phyloP scores from a whole-genome alignment of 1,284 basidiomycete genomes.

The Thecaphora thlaspeos region DNA sequence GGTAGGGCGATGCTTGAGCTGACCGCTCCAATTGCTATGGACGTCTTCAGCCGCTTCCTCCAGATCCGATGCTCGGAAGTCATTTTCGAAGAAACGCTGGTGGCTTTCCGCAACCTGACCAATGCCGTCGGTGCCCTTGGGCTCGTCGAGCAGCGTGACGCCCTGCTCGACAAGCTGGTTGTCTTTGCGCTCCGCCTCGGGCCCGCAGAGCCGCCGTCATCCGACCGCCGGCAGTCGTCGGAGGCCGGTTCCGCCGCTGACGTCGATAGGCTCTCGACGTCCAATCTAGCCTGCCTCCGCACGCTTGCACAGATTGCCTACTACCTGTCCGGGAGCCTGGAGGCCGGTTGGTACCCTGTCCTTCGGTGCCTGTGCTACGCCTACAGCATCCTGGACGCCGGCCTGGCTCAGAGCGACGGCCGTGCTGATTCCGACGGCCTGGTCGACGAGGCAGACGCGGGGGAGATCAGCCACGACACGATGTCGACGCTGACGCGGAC shows the following conservation, averaged over 20 bases:
- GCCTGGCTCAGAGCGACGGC: slow-evolving; percentile 1
- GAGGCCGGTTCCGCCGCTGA: slow-evolving; percentile 4
- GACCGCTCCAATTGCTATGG: slow-evolving; percentile 85
- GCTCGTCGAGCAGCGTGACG: slow-evolving; percentile 82
- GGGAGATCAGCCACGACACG: slow-evolving; percentile 8
- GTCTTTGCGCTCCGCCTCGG: slow-evolving; percentile 76
- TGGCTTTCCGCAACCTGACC: slow-evolving; percentile 78
- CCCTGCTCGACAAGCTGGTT: slow-evolving; percentile 80
- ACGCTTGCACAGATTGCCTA: slow-evolving; percentile 75
- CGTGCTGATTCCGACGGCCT: neutral
- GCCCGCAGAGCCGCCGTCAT: neutral
- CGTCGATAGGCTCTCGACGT: slow-evolving; percentile 68
- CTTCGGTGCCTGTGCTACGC: slow-evolving; percentile 64
- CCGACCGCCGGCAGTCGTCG: neutral
- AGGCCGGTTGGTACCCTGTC: slow-evolving; percentile 84
- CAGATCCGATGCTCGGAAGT: slow-evolving; percentile 83
- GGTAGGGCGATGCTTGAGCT: slow-evolving; percentile 76
- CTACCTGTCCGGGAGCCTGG: slow-evolving; percentile 79
- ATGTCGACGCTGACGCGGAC: slow-evolving; percentile 28
- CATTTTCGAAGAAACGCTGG: slow-evolving; percentile 78
- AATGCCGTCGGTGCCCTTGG: slow-evolving; percentile 85
- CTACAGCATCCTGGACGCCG: slow-evolving; percentile 15
- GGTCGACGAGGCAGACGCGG: neutral
- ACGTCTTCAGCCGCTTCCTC: slow-evolving; percentile 82
- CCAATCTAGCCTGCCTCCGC: slow-evolving; percentile 86